Conservation (phyloP, 129 eudicot species). For the Solidago caesia region DNA sequence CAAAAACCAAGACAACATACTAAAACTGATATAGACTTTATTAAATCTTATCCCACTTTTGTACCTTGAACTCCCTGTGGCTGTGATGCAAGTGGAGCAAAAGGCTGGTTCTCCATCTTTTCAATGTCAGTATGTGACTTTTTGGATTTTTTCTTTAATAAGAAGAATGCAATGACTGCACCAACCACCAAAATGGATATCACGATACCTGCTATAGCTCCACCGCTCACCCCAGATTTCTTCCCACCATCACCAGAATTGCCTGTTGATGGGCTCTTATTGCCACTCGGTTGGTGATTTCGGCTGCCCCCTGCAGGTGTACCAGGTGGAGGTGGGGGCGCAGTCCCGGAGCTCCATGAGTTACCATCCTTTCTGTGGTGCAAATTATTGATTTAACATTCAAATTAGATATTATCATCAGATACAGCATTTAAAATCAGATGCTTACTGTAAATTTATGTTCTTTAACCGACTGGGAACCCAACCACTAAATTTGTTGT, state of each 20-base stretch:
- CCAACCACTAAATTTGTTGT: conserved; percentile 88
- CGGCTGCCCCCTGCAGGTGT: conserved; percentile 59
- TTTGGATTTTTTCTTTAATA: conserved; percentile 62
- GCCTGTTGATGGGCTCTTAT: conserved; percentile 39
- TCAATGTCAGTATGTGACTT: conserved; percentile 66
- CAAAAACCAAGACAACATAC: not conserved
- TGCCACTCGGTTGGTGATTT: conserved; percentile 43
- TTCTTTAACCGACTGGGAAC: conserved; percentile 64
- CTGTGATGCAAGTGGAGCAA: conserved; percentile 64
- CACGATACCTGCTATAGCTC: conserved; percentile 85
- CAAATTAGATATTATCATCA: not conserved
- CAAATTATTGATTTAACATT: conserved; percentile 23
- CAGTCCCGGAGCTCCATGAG: conserved; percentile 75
- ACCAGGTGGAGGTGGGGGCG: conserved; percentile 99
- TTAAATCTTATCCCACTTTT: not conserved
- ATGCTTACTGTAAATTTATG: conserved; percentile 83
- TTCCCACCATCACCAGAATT: conserved; percentile 37
- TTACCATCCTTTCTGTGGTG: conserved; percentile 69
- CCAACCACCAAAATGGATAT: conserved; percentile 80
- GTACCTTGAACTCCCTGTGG: conserved; percentile 71
- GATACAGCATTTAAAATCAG: conserved; percentile 12
- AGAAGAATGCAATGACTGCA: conserved; percentile 69
- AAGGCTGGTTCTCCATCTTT: conserved; percentile 72
- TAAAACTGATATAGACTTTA: not conserved
- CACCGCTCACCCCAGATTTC: conserved; percentile 74